Evolutionary conservation across 2,329 filamentous ascomycete species (phyloP).

Genomic region (Botryotinia convoluta): DNA sequence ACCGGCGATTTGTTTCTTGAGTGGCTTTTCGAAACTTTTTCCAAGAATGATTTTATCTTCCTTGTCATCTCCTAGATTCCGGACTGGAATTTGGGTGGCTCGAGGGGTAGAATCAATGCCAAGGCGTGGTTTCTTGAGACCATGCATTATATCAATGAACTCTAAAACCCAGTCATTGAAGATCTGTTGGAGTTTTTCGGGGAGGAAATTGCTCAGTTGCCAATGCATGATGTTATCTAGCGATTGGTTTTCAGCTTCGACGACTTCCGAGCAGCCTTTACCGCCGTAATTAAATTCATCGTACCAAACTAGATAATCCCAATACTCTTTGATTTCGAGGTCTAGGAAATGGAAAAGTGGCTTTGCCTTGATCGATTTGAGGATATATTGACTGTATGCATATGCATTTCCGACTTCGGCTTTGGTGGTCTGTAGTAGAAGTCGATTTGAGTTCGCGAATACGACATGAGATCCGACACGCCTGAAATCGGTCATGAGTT

Average conservation of each 20-base stretch:
- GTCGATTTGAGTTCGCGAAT: constrained; percentile 85
- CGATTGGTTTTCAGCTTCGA: constrained; percentile 71
- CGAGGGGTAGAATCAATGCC: constrained; percentile 50
- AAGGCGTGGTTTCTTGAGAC: constrained; percentile 65
- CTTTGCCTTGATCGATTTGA: constrained; percentile 95
- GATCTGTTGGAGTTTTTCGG: constrained; percentile 71
- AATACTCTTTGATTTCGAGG: constrained; percentile 96
- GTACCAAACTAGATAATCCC: constrained; percentile 99
- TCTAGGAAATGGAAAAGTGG: constrained; percentile 97
- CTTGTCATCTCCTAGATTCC: constrained; percentile 54
- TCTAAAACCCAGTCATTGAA: constrained; percentile 94
- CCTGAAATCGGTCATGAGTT: constrained; percentile 94
- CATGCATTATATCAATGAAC: constrained; percentile 93
- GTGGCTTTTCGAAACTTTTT: constrained; percentile 80
- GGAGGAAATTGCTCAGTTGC: constrained; percentile 91
- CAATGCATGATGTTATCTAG: constrained; percentile 96
- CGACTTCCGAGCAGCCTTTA: constrained; percentile 81
- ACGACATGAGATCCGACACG: constrained; percentile 92
- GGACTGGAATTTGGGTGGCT: constrained; percentile 57
- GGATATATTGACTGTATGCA: constrained; percentile 94
- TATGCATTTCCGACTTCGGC: constrained; percentile 94
- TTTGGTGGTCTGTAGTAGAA: constrained; percentile 94
- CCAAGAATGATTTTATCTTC: constrained; percentile 66
- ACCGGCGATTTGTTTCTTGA: constrained; percentile 81
- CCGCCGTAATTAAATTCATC: constrained; percentile 99